Percentiles rank a stretch among this genome's conserved stretches.
Conservation (phyloP, 2,329 filamentous ascomycete species). For the Apiospora koreana region DNA sequence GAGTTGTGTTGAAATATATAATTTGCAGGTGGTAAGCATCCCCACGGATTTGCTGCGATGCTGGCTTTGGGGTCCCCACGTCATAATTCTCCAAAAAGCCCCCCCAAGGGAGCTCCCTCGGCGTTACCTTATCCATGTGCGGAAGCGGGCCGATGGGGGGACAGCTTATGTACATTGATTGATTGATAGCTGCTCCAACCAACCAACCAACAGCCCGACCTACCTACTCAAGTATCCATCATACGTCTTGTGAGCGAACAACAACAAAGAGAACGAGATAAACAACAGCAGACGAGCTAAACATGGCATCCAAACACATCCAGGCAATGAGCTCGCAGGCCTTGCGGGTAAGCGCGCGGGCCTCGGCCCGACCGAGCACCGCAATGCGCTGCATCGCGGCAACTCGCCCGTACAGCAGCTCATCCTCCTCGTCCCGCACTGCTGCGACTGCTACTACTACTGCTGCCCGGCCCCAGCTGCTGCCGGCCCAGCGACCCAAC, state of each 20-base stretch:
- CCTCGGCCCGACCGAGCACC: not conserved
- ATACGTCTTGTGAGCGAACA: not conserved
- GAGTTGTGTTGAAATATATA: no score
- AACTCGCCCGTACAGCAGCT: constrained; percentile 16
- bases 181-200: not conserved
- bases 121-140: no score
- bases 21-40: no score
- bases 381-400: constrained; percentile 13
- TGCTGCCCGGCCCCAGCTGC: not conserved
- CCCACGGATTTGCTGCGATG: no score
- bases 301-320: not conserved
- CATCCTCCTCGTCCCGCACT: constrained; percentile 11
- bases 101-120: no score
- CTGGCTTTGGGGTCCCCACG: no score
- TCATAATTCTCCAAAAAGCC: no score
- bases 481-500: not conserved
- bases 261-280: not conserved
- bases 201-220: not conserved
- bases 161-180: not conserved
- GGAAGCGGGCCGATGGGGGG: no score
- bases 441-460: no score
- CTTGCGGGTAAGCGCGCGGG: not conserved
- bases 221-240: not conserved
- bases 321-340: not conserved
- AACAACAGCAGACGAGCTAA: not conserved